phyloP scores from a whole-genome alignment of 306 rosid species.

The Notholithocarpus densiflorus region DNA sequence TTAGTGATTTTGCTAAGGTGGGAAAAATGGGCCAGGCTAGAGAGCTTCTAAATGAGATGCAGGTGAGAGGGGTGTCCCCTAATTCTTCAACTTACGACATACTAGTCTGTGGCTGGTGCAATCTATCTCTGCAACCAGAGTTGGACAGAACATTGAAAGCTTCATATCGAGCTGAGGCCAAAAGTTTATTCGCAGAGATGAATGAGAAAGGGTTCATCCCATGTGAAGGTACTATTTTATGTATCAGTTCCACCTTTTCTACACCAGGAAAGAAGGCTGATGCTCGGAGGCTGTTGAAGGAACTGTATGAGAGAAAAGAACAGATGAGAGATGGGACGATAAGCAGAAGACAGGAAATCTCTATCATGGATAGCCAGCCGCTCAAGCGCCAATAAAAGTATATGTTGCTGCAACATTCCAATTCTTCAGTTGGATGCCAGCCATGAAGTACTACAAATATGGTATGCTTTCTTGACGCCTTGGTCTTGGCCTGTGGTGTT shows the following conservation, averaged over 20 bases:
- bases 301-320: constrained; percentile 43
- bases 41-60: constrained; percentile 90
- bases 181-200: constrained; percentile 69
- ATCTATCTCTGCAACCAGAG: constrained; percentile 56
- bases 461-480: background rate
- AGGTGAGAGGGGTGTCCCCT: constrained; percentile 58
- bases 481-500: background rate
- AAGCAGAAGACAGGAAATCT: constrained; percentile 10
- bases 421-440: background rate
- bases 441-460: background rate
- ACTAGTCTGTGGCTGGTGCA: constrained; percentile 82
- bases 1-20: constrained; percentile 65
- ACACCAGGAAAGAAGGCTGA: constrained; percentile 61
- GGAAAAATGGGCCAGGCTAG: constrained; percentile 89
- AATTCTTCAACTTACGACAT: constrained; percentile 81
- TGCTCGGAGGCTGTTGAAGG: constrained; percentile 63
- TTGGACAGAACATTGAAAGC: constrained; percentile 46
- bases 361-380: background rate
- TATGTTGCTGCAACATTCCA: background rate
- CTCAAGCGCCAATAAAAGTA: background rate
- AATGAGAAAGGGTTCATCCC: constrained; percentile 65
- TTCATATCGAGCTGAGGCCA: constrained; percentile 68
- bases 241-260: constrained; percentile 63
- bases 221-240: constrained; percentile 51
- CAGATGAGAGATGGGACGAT: constrained; percentile 30